phyloP scores from a whole-genome alignment of 345 rosid species.

The Eutrema japonicum region DNA sequence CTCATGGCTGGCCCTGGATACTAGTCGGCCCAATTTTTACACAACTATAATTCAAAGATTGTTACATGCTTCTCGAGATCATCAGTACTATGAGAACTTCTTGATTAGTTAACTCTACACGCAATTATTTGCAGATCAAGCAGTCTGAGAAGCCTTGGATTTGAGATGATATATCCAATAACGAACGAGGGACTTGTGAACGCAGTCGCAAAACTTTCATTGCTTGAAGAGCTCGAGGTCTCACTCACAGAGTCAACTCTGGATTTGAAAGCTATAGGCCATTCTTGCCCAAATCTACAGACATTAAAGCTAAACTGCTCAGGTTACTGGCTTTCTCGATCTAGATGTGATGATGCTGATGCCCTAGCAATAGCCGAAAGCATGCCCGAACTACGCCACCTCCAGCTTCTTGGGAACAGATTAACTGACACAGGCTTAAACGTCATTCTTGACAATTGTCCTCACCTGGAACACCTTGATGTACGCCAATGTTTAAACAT shows the following conservation, averaged over 20 bases:
- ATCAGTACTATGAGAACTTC: no score
- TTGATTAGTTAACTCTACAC: background rate
- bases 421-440: background rate
- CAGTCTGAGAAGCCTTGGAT: conserved; percentile 50
- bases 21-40: no score
- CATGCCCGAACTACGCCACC: background rate
- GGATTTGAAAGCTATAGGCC: conserved; percentile 17
- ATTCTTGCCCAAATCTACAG: conserved; percentile 20
- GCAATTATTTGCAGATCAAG: conserved; percentile 47
- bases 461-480: conserved; percentile 2
- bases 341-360: background rate
- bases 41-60: background rate
- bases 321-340: no score
- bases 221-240: conserved; percentile 65
- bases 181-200: conserved; percentile 50
- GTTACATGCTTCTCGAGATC: no score
- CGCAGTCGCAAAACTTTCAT: conserved; percentile 50
- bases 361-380: background rate
- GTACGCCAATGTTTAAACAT: background rate
- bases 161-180: conserved; percentile 40
- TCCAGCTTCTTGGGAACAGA: background rate
- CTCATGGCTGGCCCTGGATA: no score
- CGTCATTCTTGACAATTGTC: background rate
- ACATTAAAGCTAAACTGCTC: conserved; percentile 33
- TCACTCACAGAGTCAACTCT: conserved; percentile 27